phyloP scores from a whole-genome alignment of 1,139 yeast genomes.

The Suhomyces terraborum region DNA sequence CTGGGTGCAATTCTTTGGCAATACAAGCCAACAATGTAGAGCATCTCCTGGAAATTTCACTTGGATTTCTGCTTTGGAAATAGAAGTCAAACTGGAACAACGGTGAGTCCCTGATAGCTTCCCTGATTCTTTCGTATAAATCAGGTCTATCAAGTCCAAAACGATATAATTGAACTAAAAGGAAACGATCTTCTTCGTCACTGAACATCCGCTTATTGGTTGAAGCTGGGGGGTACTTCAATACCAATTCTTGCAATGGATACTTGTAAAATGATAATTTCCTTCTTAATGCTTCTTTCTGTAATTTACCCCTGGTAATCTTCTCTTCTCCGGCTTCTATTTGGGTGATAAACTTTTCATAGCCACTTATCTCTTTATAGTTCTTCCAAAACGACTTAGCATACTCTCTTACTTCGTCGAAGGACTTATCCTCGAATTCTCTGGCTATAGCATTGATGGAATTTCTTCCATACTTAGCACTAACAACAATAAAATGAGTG shows the following conservation, averaged over 20 bases:
- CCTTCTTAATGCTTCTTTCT: constrained; percentile 66
- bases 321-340: constrained; percentile 80
- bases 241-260: constrained; percentile 64
- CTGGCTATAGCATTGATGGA: constrained; percentile 59
- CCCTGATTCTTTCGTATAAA: constrained; percentile 62
- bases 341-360: constrained; percentile 63
- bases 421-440: constrained; percentile 65
- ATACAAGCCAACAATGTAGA: constrained; percentile 65
- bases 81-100: constrained; percentile 71
- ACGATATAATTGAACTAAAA: constrained; percentile 63
- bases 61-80: constrained; percentile 64
- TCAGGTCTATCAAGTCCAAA: constrained; percentile 69
- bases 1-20: constrained; percentile 55
- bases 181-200: constrained; percentile 74
- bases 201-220: constrained; percentile 60
- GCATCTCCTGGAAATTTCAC: constrained; percentile 69
- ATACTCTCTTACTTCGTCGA: constrained; percentile 69
- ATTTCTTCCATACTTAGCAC: constrained; percentile 70
- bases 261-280: constrained; percentile 60
- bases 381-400: constrained; percentile 68
- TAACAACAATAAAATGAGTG: constrained; percentile 60
- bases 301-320: constrained; percentile 56
- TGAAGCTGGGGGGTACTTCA: constrained; percentile 62
- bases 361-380: constrained; percentile 68
- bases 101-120: constrained; percentile 60